Evolutionary conservation across 1,284 basidiomycete species (phyloP).

Genomic region (Peniophora sp.): DNA sequence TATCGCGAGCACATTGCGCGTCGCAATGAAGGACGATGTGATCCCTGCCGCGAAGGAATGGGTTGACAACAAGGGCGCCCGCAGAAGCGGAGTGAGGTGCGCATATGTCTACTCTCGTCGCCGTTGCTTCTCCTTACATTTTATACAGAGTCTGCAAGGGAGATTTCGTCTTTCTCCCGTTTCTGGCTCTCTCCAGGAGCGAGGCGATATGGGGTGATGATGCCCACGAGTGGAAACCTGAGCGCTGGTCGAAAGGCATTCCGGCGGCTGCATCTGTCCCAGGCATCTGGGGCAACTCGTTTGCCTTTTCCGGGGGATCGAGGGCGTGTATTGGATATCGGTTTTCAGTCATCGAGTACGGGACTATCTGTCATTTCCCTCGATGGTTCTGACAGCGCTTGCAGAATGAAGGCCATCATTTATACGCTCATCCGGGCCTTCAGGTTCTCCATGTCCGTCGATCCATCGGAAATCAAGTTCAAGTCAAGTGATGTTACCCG

Average conservation of each 20-base stretch:
- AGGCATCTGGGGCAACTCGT: conserved; percentile 16
- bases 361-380: conserved; percentile 3
- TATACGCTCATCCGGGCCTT: conserved; percentile 33
- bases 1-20: conserved; percentile 45
- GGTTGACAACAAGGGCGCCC: conserved; percentile 13
- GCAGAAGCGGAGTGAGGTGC: conserved; percentile 11
- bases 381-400: conserved; percentile 4
- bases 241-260: conserved; percentile 12
- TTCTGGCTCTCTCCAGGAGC: conserved; percentile 14
- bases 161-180: conserved; percentile 11
- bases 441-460: conserved; percentile 42
- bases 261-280: conserved; percentile 2
- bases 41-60: conserved; percentile 36
- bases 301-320: conserved; percentile 54
- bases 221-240: conserved; percentile 17
- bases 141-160: background rate
- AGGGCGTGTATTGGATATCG: conserved; percentile 61
- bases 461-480: conserved; percentile 27
- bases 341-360: conserved; percentile 57
- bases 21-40: conserved; percentile 44
- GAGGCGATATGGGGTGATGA: conserved; percentile 21
- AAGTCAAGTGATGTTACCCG: conserved; percentile 8
- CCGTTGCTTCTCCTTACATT: background rate
- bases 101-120: background rate
- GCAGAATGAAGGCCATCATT: background rate